Base-by-base conservation (phyloP, 169 alveolate genomes). In the Theileria parva region DNA sequence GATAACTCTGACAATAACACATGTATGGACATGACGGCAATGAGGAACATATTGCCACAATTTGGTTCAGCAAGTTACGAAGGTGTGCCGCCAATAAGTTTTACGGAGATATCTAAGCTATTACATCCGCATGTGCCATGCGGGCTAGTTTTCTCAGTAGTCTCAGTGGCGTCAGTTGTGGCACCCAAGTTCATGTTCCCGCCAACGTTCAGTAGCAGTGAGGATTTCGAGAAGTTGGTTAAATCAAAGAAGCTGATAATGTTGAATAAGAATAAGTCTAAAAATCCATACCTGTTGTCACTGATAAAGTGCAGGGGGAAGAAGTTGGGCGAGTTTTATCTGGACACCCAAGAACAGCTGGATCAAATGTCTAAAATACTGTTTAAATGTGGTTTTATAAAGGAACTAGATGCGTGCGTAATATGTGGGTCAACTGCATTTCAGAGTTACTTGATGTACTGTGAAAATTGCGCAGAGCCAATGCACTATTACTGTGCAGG, bases 401-500 rank as follows among this genome's bases (percentile, higher is more conserved):
- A 59, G 23, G 17, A 5, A 15, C n/a, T 64, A 48, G 79, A 78
- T 44, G 68, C 70, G 8, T 78, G 86, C 61, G 66, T 78, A 21
- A 60, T 48, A n/a, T 78, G 86, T 21, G 86, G 86, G 12, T 78
- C 86, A 27, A 68, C 48, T 23, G 71, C 86, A 15, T 70, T 27
- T 68, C 55, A 23, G 15, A 17, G 34, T 13, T 78, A 78, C 48
- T 17, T 78, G 86, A 39, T 69, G 4, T 65, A 50, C 70, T 70
- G 87, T 34, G 70, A 32, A 53, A 25, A 25, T 4, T 73, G 87
- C 69, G 87, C 80, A 0, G 87, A 80, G 44, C 74, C 87, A 25
- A 48, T 80, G 63, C 87, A 73, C 66, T 80, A 80, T 69, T 78
- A 78, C 74, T 78, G 86, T 19, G 86, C 61, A 23, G 86, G 86